These are phyloP conservation scores for Corynespora cassiicola DNA, from an alignment of 2,329 filamentous ascomycete genomes.

Conservation along the genomic window DNA sequence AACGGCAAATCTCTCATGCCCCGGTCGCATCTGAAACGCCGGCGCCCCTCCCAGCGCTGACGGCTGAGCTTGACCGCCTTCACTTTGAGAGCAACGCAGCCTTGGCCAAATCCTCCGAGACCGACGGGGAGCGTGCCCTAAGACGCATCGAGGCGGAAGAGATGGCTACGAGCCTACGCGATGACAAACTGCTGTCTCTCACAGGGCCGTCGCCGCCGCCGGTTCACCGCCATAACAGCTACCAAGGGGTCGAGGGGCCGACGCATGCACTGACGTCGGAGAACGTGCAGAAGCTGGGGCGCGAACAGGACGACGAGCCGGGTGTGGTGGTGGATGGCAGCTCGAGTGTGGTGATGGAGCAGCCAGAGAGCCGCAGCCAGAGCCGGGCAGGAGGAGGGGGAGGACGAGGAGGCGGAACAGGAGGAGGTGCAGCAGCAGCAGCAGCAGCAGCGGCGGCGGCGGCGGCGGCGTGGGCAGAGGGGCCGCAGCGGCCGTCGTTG, in stretches of 20 bases:
- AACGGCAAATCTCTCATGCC: constrained; percentile 32
- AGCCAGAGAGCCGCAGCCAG: constrained; percentile 11
- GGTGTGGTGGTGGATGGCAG: too few relatives aligned
- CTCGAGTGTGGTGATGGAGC: constrained; percentile 24
- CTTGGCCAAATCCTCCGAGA: constrained; percentile 49
- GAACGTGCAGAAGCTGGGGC: constrained; percentile 42
- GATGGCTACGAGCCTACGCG: constrained; percentile 59
- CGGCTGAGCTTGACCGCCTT: constrained; percentile 44
- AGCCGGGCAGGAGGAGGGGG: constrained; percentile 1
- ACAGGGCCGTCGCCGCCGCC: constrained; percentile 51
- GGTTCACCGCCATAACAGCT: constrained; percentile 25
- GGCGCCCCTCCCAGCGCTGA: constrained; percentile 35
- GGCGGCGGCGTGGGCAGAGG: too few relatives aligned
- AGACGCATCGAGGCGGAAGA: constrained; percentile 61
- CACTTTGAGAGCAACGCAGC: constrained; percentile 45
- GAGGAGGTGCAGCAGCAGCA: too few relatives aligned
- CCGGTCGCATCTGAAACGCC: constrained; percentile 41
- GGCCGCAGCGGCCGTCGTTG: too few relatives aligned
- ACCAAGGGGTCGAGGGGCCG: constrained; percentile 22
- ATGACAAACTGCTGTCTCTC: constrained; percentile 62
- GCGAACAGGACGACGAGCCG: constrained; percentile 32
- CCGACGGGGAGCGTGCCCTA: constrained; percentile 53
- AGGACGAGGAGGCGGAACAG: too few relatives aligned
- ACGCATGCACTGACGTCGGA: constrained; percentile 42
- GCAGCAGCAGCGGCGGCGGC: too few relatives aligned